Conservation (phyloP, 495 filamentous ascomycete species). For the Penicillium roqueforti region DNA sequence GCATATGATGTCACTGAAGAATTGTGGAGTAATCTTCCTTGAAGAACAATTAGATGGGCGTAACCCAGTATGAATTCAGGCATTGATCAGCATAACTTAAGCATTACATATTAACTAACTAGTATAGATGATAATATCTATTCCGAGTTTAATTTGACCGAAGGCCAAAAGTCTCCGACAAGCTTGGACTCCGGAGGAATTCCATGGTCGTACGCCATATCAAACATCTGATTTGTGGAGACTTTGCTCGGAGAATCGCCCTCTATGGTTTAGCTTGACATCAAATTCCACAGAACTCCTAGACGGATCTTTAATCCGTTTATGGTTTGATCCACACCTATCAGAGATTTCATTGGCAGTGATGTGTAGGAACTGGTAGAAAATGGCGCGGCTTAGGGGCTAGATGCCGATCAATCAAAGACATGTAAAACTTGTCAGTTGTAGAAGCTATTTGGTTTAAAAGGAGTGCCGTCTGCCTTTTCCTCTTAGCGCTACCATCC, state of each 20-base stretch:
- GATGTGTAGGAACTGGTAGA: not conserved
- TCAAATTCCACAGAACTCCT: not conserved
- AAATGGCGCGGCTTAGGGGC: not conserved
- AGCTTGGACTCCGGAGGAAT: not conserved
- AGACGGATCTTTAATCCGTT: conserved; percentile 2
- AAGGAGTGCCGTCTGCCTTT: not conserved
- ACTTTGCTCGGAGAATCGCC: not conserved
- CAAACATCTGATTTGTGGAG: not conserved
- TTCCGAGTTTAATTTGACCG: not conserved
- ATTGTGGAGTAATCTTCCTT: too few species aligned
- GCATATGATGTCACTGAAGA: too few species aligned
- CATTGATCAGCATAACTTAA: too few species aligned
- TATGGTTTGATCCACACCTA: not conserved
- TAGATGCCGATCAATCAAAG: conserved; percentile 1
- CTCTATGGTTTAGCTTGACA: not conserved
- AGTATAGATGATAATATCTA: not conserved
- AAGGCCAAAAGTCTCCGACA: conserved; percentile 3
- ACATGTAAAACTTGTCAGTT: not conserved
- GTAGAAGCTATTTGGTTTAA: not conserved
- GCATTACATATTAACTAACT: too few species aligned
- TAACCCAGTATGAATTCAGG: too few species aligned
- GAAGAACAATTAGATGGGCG: too few species aligned
- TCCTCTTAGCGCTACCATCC: not conserved
- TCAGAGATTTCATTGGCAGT: not conserved
- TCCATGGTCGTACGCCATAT: not conserved